Conservation (phyloP, 768 basidiomycete species). For the Mycena vulgaris region DNA sequence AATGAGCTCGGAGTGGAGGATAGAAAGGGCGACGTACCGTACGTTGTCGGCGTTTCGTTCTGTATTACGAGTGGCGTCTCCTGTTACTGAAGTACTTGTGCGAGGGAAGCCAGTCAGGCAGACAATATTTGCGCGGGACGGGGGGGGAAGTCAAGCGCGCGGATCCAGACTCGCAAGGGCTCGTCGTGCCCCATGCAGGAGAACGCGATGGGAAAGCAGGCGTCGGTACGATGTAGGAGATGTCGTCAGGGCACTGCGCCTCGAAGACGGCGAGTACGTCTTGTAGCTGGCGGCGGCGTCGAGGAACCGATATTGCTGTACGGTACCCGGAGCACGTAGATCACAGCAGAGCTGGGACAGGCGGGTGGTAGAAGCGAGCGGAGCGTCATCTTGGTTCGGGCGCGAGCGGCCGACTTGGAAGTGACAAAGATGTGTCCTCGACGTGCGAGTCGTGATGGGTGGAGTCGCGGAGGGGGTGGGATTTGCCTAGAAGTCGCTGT, state of each 20-base stretch:
- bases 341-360: neutral
- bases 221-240: too few relatives aligned
- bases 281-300: too few relatives aligned
- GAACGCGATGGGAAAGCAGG: neutral
- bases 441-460: slow-evolving; percentile 1
- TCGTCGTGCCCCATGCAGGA: neutral
- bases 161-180: neutral
- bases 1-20: slow-evolving; percentile 2
- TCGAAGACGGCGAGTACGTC: neutral
- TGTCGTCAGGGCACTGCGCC: neutral
- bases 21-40: neutral
- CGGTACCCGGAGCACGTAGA: neutral
- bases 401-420: neutral
- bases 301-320: too few relatives aligned
- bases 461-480: neutral
- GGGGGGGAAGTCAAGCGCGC: neutral
- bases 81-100: slow-evolving; percentile 2
- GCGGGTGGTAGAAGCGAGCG: too few relatives aligned
- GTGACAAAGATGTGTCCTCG: neutral
- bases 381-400: neutral
- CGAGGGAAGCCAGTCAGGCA: neutral
- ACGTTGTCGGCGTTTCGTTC: neutral
- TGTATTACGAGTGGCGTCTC: neutral
- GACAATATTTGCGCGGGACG: neutral
- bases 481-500: neutral